Conservation (phyloP, 805 yeast species). For the Groenewaldozyma tartarivorans region DNA sequence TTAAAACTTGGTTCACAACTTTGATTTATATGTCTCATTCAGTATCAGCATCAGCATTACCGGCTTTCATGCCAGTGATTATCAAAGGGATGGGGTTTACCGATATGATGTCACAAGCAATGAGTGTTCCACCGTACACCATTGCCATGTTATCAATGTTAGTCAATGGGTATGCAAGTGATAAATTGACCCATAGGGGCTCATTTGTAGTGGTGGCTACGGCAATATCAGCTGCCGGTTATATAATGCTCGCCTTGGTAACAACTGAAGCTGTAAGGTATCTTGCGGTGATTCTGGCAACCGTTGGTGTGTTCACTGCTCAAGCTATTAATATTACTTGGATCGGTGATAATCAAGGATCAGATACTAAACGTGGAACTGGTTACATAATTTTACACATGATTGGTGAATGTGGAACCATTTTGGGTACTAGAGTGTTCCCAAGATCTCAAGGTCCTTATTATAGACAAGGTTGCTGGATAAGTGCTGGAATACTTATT, state of each 20-base stretch:
- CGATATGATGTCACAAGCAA: constrained; percentile 33
- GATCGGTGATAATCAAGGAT: constrained; percentile 24
- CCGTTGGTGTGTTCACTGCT: constrained; percentile 19
- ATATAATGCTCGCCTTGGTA: constrained; percentile 18
- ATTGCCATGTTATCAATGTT: constrained; percentile 32
- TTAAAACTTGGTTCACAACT: constrained; percentile 14
- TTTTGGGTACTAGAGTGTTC: constrained; percentile 23
- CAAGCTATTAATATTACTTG: constrained; percentile 20
- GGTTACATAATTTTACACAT: constrained; percentile 22
- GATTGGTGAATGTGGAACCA: constrained; percentile 24
- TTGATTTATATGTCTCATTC: constrained; percentile 16
- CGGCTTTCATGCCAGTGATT: constrained; percentile 39
- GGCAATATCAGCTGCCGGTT: constrained; percentile 13
- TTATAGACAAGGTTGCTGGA: constrained; percentile 16
- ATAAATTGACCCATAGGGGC: constrained; percentile 26
- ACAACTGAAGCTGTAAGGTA: constrained; percentile 16
- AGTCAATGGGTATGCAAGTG: constrained; percentile 37
- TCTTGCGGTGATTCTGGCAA: constrained; percentile 20
- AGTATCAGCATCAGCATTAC: constrained; percentile 28
- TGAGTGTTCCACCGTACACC: constrained; percentile 38
- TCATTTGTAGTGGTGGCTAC: constrained; percentile 8
- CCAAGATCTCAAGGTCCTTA: constrained; percentile 15
- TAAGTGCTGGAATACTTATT: constrained; percentile 14
- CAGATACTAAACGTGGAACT: constrained; percentile 23
- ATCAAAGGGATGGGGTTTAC: constrained; percentile 34